Percentiles rank a stretch among this genome's conserved stretches.
Evolutionary conservation across 495 filamentous ascomycete species (phyloP).

Genomic region (Penicillium egyptiacum): DNA sequence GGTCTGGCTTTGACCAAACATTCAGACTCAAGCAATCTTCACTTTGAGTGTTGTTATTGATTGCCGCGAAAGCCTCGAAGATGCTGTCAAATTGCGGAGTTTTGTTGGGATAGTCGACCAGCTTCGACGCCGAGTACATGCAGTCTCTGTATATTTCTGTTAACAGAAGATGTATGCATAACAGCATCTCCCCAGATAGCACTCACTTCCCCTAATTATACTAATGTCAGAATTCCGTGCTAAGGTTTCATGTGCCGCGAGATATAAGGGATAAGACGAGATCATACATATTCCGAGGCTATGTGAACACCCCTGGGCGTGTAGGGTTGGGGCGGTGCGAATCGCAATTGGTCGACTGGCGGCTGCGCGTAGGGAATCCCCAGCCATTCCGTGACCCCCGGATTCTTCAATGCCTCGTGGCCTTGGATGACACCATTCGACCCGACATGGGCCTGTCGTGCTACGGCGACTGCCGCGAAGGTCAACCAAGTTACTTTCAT

Average conservation of each 20-base stretch:
- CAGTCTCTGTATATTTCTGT: slow-evolving; percentile 9
- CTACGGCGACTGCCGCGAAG: slow-evolving; percentile 4
- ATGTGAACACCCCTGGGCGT: slow-evolving; percentile 5
- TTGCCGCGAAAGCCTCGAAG: slow-evolving; percentile 27
- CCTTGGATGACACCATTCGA: slow-evolving; percentile 45
- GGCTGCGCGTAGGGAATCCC: slow-evolving; percentile 51
- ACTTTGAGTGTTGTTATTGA: slow-evolving; percentile 23
- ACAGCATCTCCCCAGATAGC: background rate
- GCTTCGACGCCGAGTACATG: slow-evolving; percentile 7
- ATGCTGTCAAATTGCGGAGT: slow-evolving; percentile 31
- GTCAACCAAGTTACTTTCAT: background rate
- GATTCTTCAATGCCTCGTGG: slow-evolving; percentile 38
- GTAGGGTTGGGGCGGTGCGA: slow-evolving; percentile 35
- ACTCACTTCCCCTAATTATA: slow-evolving; percentile 6
- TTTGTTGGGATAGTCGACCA: slow-evolving; percentile 28
- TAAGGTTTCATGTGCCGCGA: no score
- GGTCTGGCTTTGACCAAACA: slow-evolving; percentile 40
- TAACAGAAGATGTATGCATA: background rate
- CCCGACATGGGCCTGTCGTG: slow-evolving; percentile 2
- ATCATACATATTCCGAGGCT: slow-evolving; percentile 11
- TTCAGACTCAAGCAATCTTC: slow-evolving; percentile 52
- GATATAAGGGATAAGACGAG: background rate
- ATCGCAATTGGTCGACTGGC: slow-evolving; percentile 47
- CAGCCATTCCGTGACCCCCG: slow-evolving; percentile 48
- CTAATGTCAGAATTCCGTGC: background rate